Evolutionary conservation across 768 basidiomycete genomes (phyloP).

Genomic region (Suillus subalutaceus): DNA sequence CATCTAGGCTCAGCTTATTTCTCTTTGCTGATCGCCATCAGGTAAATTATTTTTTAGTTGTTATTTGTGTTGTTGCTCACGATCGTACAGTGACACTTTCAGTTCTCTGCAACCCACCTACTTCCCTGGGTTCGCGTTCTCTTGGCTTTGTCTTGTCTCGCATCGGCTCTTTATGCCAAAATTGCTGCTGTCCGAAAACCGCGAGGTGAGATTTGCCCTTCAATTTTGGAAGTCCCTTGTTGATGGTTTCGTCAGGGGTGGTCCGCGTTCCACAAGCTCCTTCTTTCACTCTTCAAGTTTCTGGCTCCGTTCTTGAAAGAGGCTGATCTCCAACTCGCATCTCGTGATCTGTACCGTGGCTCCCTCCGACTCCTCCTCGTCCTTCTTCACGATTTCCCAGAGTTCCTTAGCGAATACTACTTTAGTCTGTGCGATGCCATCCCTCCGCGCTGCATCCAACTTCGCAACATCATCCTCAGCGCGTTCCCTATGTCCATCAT

Average conservation of each 20-base stretch:
- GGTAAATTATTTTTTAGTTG: constrained; percentile 48
- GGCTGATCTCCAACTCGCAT: constrained; percentile 76
- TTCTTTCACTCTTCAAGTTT: constrained; percentile 95
- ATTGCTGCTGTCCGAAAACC: constrained; percentile 81
- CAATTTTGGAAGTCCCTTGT: constrained; percentile 10
- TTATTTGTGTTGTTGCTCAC: constrained; percentile 5
- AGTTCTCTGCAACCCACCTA: constrained; percentile 95
- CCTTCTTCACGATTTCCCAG: constrained; percentile 97
- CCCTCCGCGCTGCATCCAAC: constrained; percentile 90
- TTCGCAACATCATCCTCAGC: constrained; percentile 94
- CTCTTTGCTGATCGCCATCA: constrained; percentile 83
- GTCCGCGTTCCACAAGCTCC: constrained; percentile 93
- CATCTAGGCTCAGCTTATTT: constrained; percentile 90
- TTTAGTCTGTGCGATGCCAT: constrained; percentile 94
- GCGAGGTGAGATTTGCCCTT: constrained; percentile 60
- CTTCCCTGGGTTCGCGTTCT: constrained; percentile 98
- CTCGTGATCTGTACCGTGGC: constrained; percentile 88
- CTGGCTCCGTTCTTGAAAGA: constrained; percentile 87
- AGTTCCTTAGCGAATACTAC: constrained; percentile 96
- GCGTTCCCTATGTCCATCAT: constrained; percentile 85
- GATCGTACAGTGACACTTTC: constrained; percentile 75
- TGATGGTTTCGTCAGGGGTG: constrained; percentile 63
- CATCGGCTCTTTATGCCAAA: constrained; percentile 98
- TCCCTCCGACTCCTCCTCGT: constrained; percentile 89
- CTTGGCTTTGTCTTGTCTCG: constrained; percentile 96